Percentiles rank a stretch among this genome's conserved stretches.
These are phyloP conservation scores for Excoecaria agallocha DNA, from an alignment of 345 rosid genomes.

Conservation along the genomic window DNA sequence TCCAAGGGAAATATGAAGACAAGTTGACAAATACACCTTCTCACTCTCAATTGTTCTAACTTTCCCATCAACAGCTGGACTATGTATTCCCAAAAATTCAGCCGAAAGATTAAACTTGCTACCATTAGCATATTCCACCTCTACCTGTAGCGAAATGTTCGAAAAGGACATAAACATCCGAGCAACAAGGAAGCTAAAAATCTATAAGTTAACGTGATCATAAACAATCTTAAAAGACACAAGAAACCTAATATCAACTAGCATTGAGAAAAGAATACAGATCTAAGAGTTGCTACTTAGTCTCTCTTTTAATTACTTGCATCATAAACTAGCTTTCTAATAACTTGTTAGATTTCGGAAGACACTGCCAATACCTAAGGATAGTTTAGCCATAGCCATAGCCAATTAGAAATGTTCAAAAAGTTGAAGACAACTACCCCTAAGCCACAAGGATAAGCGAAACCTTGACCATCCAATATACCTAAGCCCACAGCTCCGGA, in stretches of 20 bases:
- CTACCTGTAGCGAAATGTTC: conserved; percentile 49
- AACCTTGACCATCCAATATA: neutral
- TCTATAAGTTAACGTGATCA: neutral
- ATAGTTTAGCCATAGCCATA: neutral
- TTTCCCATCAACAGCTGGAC: conserved; percentile 93
- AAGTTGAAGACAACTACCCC: neutral
- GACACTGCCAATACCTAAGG: neutral
- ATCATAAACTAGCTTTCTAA: neutral
- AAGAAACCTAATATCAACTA: neutral
- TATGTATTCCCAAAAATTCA: conserved; percentile 68
- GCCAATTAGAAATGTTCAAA: neutral
- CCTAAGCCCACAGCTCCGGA: neutral
- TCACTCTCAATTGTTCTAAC: conserved; percentile 75
- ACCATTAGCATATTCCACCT: conserved; percentile 70
- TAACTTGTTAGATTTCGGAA: neutral
- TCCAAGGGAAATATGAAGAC: conserved; percentile 9
- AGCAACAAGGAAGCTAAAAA: neutral
- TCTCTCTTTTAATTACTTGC: neutral
- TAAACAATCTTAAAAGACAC: neutral
- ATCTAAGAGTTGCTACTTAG: neutral
- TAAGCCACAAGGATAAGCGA: neutral
- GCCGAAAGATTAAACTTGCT: conserved; percentile 61
- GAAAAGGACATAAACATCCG: neutral
- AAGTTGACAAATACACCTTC: conserved; percentile 48
- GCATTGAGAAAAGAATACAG: neutral